Conservation (phyloP, 139 green algal species). For the Micractinium sp. region DNA sequence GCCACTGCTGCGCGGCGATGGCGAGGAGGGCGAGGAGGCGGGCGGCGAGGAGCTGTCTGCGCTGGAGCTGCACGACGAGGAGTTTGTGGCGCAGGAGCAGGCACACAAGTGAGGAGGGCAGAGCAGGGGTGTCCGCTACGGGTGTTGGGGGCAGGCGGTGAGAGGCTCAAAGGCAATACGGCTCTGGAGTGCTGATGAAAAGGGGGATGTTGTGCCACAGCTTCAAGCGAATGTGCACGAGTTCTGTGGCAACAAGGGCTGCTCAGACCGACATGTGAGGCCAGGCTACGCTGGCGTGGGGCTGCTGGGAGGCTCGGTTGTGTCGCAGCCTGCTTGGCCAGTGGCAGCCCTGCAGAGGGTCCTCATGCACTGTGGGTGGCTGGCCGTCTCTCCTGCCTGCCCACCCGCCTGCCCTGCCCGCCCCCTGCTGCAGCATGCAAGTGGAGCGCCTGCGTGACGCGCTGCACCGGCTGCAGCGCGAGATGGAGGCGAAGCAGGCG, state of each 20-base stretch:
- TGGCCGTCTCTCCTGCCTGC: background rate
- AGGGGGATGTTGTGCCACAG: too few species aligned
- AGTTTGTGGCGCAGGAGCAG: constrained; percentile 52
- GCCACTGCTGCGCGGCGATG: background rate
- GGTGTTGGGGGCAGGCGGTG: background rate
- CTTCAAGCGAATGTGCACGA: too few species aligned
- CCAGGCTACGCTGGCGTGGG: too few species aligned
- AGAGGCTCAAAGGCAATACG: background rate
- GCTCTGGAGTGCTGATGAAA: too few species aligned
- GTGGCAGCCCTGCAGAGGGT: too few species aligned
- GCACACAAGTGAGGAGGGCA: constrained; percentile 33
- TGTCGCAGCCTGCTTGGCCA: too few species aligned
- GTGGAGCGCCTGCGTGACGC: background rate
- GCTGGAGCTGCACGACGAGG: constrained; percentile 50
- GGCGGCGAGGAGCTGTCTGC: background rate
- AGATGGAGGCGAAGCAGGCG: constrained; percentile 48
- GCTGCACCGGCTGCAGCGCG: constrained; percentile 48
- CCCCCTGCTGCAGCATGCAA: background rate
- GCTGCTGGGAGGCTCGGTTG: too few species aligned
- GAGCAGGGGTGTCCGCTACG: background rate
- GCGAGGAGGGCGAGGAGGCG: constrained; percentile 8
- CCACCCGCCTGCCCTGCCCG: background rate
- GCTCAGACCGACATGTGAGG: too few species aligned
- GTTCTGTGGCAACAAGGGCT: too few species aligned
- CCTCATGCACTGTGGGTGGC: too few species aligned